phyloP scores from a whole-genome alignment of 495 filamentous ascomycete genomes.

The Rusavskia elegans region DNA sequence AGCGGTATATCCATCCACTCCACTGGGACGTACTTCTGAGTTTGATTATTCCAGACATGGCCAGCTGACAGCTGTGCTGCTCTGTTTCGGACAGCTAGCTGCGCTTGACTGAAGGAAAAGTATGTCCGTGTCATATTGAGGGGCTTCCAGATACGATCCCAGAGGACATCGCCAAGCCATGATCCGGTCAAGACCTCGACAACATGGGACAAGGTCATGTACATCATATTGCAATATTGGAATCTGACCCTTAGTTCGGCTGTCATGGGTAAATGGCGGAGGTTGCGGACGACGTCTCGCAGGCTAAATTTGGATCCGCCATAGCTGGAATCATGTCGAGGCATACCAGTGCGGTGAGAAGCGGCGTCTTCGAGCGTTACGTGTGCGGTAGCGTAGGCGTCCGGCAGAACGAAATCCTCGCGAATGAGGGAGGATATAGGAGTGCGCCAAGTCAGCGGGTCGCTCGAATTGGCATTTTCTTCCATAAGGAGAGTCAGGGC shows the following conservation, averaged over 20 bases:
- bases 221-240: conserved; percentile 41
- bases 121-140: conserved; percentile 35
- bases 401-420: conserved; percentile 35
- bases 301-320: conserved; percentile 10
- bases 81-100: conserved; percentile 8
- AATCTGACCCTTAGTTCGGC: conserved; percentile 23
- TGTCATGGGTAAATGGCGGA: conserved; percentile 27
- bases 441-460: conserved; percentile 30
- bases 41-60: conserved; percentile 14
- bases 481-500: conserved; percentile 30
- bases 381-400: conserved; percentile 27
- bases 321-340: conserved; percentile 25
- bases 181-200: conserved; percentile 26
- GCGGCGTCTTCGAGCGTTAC: conserved; percentile 35
- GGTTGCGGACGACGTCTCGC: conserved; percentile 19
- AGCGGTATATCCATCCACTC: conserved; percentile 14
- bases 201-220: conserved; percentile 23
- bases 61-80: conserved; percentile 11
- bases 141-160: conserved; percentile 27
- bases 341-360: conserved; percentile 33
- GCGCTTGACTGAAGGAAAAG: conserved; percentile 25
- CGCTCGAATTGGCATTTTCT: conserved; percentile 15
- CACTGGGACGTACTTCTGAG: conserved; percentile 6
- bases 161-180: conserved; percentile 27
- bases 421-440: conserved; percentile 31